Conservation (phyloP, 495 filamentous ascomycete genomes). For the Hypoxylon cercidicola region DNA sequence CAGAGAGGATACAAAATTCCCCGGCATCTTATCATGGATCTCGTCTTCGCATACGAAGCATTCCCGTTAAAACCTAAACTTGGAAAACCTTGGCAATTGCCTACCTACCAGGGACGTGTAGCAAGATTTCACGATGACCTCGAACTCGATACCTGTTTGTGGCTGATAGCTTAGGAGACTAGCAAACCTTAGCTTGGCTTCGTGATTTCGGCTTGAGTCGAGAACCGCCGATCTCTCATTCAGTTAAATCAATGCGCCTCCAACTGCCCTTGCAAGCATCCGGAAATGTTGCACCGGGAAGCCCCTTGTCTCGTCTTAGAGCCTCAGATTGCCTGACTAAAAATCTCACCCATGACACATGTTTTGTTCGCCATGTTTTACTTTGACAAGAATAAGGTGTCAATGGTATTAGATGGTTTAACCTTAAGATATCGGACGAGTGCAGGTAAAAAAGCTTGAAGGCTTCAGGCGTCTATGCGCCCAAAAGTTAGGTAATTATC, state of each 20-base stretch:
- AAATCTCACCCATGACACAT: not conserved
- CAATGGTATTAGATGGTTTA: too few species aligned
- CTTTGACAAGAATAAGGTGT: slow-evolving; percentile 19
- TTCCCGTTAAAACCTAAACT: slow-evolving; percentile 30
- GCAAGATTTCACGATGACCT: slow-evolving; percentile 16
- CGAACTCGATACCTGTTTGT: slow-evolving; percentile 11
- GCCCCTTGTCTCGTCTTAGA: slow-evolving; percentile 32
- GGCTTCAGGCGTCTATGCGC: slow-evolving; percentile 3
- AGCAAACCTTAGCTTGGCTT: slow-evolving; percentile 16
- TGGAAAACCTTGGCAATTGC: slow-evolving; percentile 29
- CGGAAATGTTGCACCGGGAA: slow-evolving; percentile 26
- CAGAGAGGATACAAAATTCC: not conserved
- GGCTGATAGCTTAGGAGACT: not conserved
- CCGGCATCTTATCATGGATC: slow-evolving; percentile 26
- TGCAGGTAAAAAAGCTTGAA: slow-evolving; percentile 26
- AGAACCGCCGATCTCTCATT: slow-evolving; percentile 26
- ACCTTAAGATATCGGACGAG: too few species aligned
- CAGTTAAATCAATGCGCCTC: slow-evolving; percentile 23
- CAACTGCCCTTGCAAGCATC: slow-evolving; percentile 19
- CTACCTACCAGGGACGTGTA: too few species aligned
- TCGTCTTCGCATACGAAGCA: slow-evolving; percentile 34
- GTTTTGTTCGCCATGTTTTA: slow-evolving; percentile 21
- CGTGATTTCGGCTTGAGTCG: slow-evolving; percentile 19
- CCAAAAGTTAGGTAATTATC: slow-evolving; percentile 5
- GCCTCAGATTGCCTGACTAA: slow-evolving; percentile 31